These are phyloP conservation scores for Nakazawaea peltata DNA, from an alignment of 805 yeast genomes.

Conservation along the genomic window DNA sequence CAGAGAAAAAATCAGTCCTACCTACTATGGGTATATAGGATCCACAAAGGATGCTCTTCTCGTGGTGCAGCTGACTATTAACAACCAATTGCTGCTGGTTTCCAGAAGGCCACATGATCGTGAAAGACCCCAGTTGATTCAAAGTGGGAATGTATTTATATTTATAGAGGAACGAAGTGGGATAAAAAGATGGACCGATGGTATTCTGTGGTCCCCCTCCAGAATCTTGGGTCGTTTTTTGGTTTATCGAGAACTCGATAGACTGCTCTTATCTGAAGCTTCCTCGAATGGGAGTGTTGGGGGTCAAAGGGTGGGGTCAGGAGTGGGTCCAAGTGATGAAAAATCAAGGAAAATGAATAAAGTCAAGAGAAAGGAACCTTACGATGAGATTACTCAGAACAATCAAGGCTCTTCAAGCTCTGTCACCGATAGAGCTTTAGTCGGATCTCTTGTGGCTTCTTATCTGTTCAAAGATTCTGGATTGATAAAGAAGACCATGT, in stretches of 20 bases:
- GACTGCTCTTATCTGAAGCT: constrained; percentile 25
- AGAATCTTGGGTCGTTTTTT: constrained; percentile 80
- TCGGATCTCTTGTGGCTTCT: constrained; percentile 50
- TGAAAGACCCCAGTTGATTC: constrained; percentile 59
- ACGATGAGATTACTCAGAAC: not conserved
- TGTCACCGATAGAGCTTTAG: constrained; percentile 30
- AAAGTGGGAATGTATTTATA: constrained; percentile 76
- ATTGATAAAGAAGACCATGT: constrained; percentile 74
- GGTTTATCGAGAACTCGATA: constrained; percentile 66
- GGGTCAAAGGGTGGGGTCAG: not conserved
- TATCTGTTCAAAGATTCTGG: constrained; percentile 67
- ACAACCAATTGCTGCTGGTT: constrained; percentile 50
- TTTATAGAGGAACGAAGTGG: constrained; percentile 78
- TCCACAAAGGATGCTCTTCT: constrained; percentile 79
- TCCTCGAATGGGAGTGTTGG: constrained; percentile 1
- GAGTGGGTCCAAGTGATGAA: not conserved
- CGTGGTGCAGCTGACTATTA: constrained; percentile 71
- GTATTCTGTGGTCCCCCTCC: constrained; percentile 91
- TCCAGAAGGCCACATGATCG: constrained; percentile 77
- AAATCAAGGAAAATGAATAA: too few relatives aligned
- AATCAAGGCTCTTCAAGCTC: not conserved
- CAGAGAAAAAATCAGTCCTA: constrained; percentile 28
- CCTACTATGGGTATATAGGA: constrained; percentile 69
- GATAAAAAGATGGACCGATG: constrained; percentile 94
- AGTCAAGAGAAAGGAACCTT: too few relatives aligned